A percentile compares a stretch with the other conserved stretches of the same genome.
Evolutionary conservation across 169 alveolate genomes (phyloP).

Genomic region (Perkinsus chesapeaki): DNA sequence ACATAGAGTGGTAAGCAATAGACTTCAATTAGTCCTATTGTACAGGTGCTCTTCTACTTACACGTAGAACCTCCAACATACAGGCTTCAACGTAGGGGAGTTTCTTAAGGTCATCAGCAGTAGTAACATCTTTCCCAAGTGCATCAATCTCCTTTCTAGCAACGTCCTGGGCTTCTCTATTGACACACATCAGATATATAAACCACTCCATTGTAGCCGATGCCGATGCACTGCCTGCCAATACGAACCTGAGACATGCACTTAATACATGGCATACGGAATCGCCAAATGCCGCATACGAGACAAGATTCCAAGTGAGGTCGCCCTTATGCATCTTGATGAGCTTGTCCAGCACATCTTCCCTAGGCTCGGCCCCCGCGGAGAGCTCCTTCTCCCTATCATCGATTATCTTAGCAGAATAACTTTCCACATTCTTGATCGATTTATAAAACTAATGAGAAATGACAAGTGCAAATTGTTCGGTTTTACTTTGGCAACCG

Average conservation of each 20-base stretch:
- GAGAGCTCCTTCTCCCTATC: too few relatives aligned
- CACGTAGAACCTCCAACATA: background rate
- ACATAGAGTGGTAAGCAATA: background rate
- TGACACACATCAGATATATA: background rate
- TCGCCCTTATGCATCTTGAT: background rate
- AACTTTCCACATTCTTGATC: too few relatives aligned
- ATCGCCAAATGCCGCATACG: background rate
- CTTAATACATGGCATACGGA: background rate
- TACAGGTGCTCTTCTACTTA: background rate
- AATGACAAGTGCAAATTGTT: too few relatives aligned
- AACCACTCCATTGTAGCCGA: background rate
- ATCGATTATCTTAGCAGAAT: too few relatives aligned
- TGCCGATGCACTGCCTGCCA: background rate
- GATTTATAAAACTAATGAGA: too few relatives aligned
- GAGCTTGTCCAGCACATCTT: background rate
- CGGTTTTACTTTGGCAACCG: too few relatives aligned
- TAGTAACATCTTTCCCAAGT: background rate
- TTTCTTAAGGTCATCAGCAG: background rate
- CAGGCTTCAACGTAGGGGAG: background rate
- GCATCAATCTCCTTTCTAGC: background rate
- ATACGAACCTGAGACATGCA: background rate
- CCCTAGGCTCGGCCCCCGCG: background rate
- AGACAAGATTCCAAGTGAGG: background rate
- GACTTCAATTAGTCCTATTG: background rate
- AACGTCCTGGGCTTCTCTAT: background rate